Evolutionary conservation across 306 rosid species (phyloP), one percentile per base, ranked within the genome.

Genomic region (Trichosanthes truncata): DNA sequence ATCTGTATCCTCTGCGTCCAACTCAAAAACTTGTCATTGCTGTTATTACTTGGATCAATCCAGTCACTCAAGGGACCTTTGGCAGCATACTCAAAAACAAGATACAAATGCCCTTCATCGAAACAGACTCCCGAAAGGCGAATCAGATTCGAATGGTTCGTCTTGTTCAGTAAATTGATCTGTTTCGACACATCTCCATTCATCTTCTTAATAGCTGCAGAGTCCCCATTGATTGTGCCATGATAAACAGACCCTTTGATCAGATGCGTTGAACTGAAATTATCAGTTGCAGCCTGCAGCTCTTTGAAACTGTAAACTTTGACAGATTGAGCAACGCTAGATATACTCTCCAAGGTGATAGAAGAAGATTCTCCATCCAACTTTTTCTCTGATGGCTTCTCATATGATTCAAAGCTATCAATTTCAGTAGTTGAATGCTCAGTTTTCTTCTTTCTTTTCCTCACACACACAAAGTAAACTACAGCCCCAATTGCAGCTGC

Each of bases 41-140:
- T 65, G 29, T 43, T 65, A 53, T 41, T 81, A 78, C 78, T 81
- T 43, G 69, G 43, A 53, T 77, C 85, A 67, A 95, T 87, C 97
- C 97, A 91, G 18, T 85, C 95, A 78, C 89, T 91, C 78, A 95
- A 88, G 51, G 89, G 53, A 61, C 97, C 97, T 81, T 92, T 92
- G 2, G 89, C 82, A 81, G 92, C 97, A 81, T 91, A 91, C 78
- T 92, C 97, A 43, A 83, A 92, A 74, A 92, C 91, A 69, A 95
- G 90, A 73, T 87, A 95, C 97, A 97, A 92, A 62, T 83, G 84
- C 0, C 93, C 97, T 9, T 91, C 89, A 20, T 85, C 82, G 82
- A 90, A 95, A 86, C 91, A 83, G 74, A 91, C 86, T 3, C 98
- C 97, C 0, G 90, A 91, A 11, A 95, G 97, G 35, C 93, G 89